Evolutionary conservation across 2,329 filamentous ascomycete species (phyloP).

Genomic region (Fusarium nematophilum): DNA sequence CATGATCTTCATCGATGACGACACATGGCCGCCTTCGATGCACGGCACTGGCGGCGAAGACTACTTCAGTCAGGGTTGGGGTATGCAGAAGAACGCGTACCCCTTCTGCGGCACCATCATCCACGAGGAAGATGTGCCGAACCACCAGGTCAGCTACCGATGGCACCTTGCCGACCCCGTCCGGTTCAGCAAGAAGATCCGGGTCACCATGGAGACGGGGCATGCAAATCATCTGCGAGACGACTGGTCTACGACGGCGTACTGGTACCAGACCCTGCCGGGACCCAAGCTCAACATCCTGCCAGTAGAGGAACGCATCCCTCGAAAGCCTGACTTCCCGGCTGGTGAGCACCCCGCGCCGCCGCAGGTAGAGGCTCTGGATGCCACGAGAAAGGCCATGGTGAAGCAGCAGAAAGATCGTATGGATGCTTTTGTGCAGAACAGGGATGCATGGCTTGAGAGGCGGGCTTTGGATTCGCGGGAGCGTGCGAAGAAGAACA

Average conservation of each 20-base stretch:
- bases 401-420: conserved; percentile 32
- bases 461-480: conserved; percentile 33
- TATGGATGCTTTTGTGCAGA: conserved; percentile 37
- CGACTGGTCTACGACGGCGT: conserved; percentile 48
- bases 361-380: conserved; percentile 10
- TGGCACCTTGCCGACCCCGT: conserved; percentile 50
- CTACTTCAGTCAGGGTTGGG: conserved; percentile 50
- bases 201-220: conserved; percentile 43
- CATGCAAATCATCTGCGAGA: conserved; percentile 48
- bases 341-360: conserved; percentile 15
- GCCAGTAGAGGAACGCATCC: conserved; percentile 40
- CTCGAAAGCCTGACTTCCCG: conserved; percentile 32
- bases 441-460: conserved; percentile 41
- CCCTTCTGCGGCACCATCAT: conserved; percentile 49
- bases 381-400: conserved; percentile 11
- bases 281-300: conserved; percentile 45
- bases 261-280: conserved; percentile 49
- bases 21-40: conserved; percentile 49
- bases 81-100: conserved; percentile 51
- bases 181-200: conserved; percentile 46
- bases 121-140: conserved; percentile 48
- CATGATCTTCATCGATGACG: conserved; percentile 51
- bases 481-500: conserved; percentile 24
- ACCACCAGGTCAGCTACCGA: conserved; percentile 47
- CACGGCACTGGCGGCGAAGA: conserved; percentile 50